Conservation (phyloP, 208 protist genomes). For the Leishmania guyanensis region DNA sequence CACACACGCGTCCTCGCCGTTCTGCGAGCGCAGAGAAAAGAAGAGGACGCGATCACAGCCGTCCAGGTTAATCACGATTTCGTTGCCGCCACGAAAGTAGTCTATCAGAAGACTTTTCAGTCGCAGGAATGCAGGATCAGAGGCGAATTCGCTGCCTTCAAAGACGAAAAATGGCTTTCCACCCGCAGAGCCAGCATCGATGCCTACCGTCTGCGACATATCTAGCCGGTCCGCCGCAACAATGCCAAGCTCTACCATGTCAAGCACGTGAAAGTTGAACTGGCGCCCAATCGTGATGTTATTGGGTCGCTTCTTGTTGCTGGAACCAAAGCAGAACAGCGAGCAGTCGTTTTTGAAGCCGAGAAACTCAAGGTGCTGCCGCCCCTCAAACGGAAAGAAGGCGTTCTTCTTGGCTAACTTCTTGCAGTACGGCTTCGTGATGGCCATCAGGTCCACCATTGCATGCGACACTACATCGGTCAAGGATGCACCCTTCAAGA, state of each 20-base stretch:
- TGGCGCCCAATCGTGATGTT: constrained; percentile 85
- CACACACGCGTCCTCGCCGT: constrained; percentile 76
- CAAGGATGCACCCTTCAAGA: constrained; percentile 62
- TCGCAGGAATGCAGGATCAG: constrained; percentile 69
- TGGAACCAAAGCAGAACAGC: constrained; percentile 83
- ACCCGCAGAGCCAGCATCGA: constrained; percentile 68
- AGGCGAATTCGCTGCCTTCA: constrained; percentile 77
- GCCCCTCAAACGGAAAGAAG: constrained; percentile 85
- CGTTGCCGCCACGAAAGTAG: constrained; percentile 81
- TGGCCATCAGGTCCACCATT: constrained; percentile 73
- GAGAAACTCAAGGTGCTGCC: constrained; percentile 87
- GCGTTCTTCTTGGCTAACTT: constrained; percentile 84
- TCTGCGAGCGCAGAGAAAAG: constrained; percentile 75
- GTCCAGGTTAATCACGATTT: constrained; percentile 67
- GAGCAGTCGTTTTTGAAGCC: constrained; percentile 94
- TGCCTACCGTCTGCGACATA: constrained; percentile 46
- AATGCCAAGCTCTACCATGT: constrained; percentile 91
- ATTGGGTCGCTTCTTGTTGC: constrained; percentile 91
- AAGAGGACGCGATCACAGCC: constrained; percentile 82
- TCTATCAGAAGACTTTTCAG: constrained; percentile 87
- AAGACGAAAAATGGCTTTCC: constrained; percentile 90
- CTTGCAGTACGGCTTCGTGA: constrained; percentile 84
- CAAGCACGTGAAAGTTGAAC: constrained; percentile 91
- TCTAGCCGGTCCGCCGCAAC: constrained; percentile 77
- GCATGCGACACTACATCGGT: constrained; percentile 73